Evolutionary conservation across 306 rosid species (phyloP), one percentile per base, ranked within the genome.

Genomic region (Acacia confusa): DNA sequence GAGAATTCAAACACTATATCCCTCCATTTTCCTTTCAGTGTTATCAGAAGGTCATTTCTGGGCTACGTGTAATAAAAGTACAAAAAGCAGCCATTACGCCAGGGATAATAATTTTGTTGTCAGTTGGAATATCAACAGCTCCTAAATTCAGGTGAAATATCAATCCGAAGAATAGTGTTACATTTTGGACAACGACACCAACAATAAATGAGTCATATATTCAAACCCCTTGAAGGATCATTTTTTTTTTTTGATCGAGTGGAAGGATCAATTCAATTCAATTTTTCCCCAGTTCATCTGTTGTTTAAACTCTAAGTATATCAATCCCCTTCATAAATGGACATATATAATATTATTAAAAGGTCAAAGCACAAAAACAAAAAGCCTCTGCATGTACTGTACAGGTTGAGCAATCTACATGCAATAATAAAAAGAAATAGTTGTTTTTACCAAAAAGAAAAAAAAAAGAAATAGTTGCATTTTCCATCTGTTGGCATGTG

Each of bases 71-170:
- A 76, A 40, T 1, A 12, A 50, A 77, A 38, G 22, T 13, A 7
- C 57, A 24, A n/a, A 34, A 43, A 27, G 57, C 12, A 65, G 24
- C 53, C 10, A 48, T 15, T 16, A 15, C 15, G 19, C n/a, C 55
- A 48, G 1, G 20, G 55, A 14, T 48, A 48, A 4, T 48, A 48
- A 48, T 48, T 15, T 16, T 19, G 6, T 58, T 48, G 83, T 80
- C 65, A 72, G 77, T 61, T 72, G 78, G 78, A 57, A 20, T 12
- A 30, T 13, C 38, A 79, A 58, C 70, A 60, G 17, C 52, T 12
- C 55, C 83, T 72, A 80, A 80, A 70, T 45, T 80, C 64, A 73
- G 78, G 78, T 63, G 27, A 72, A 34, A 63, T 73, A 34, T 63
- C 83, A 15, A 72, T 64, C 74, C 38, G 6, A n/a, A 43, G 48